Evolutionary conservation across 1,139 yeast species (phyloP), one percentile per base, ranked within the genome.

Genomic region (Suhomyces yuchorum): DNA sequence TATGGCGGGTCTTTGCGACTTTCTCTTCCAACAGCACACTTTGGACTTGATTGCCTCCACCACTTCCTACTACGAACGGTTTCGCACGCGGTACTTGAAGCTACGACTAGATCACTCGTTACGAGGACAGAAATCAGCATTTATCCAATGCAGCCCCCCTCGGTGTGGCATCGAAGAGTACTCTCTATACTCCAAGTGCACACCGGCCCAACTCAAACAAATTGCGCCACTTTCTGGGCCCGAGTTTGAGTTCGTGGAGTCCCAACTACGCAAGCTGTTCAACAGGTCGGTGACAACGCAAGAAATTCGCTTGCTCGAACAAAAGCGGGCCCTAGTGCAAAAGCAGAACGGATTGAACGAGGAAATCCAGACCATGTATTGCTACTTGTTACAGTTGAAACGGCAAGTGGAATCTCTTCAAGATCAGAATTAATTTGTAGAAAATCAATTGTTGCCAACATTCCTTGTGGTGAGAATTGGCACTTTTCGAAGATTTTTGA

Each of bases 21-120:
- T 83, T 8, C 60, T 85, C 37, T 67, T 85, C 64, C 68, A 75
- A 2, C 72, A 75, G 22, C 71, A 84, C 55, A 75, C 85, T 75
- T 75, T 84, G 49, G 87, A 84, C 55, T 73, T 85, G 49, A 78
- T 84, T 22, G 59, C 68, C 12, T 75, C 86, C 3, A 82, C 87
- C 2, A 85, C 83, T 49, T 56, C 61, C 1, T 78, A 82, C 56
- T 84, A 80, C 61, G 87, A 83, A 49, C 68, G 66, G 33, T 83
- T 76, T 57, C 74, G 90, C 35, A 55, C 63, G 12, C 64, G 63
- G 14, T 73, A 80, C 53, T 63, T 82, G 55, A 62, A 59, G 30
- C 68, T 69, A 23, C 67, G 81, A 56, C 56, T 78, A 23, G 68
- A 65, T 7, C 35, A 43, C 2, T 14, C 35, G 11, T n/a, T 15